A percentile compares a stretch with the other conserved stretches of the same genome.
These are phyloP conservation scores for Medicago ruthenica DNA, from an alignment of 306 rosid genomes.

Conservation along the genomic window DNA sequence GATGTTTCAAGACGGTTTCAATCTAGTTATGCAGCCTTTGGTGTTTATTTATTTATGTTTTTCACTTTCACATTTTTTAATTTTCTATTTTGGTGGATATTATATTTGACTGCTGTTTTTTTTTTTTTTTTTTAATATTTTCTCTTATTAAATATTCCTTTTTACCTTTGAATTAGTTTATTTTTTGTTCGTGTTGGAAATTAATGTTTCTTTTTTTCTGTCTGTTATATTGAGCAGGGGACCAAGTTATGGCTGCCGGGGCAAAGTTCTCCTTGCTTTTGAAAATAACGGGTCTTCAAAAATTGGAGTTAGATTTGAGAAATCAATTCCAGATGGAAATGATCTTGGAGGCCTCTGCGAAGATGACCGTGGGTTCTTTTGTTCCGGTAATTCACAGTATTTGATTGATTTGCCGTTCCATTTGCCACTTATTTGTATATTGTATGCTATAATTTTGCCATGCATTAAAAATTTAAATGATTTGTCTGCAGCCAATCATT, in stretches of 20 bases:
- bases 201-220: conserved; percentile 28
- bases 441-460: conserved; percentile 9
- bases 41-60: not conserved
- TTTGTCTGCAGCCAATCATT: conserved; percentile 70
- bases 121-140: not conserved
- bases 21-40: not conserved
- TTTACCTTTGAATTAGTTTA: not conserved
- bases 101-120: not conserved
- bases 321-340: conserved; percentile 91
- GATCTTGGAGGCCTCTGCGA: conserved; percentile 96
- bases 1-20: conserved; percentile 15
- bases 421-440: conserved; percentile 26
- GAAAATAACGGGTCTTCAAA: conserved; percentile 87
- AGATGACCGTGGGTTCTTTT: conserved; percentile 88
- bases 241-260: conserved; percentile 82
- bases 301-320: conserved; percentile 97
- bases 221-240: conserved; percentile 67
- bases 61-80: not conserved
- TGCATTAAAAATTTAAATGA: conserved; percentile 22
- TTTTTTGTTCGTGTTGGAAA: conserved; percentile 9
- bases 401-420: conserved; percentile 16
- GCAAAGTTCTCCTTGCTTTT: conserved; percentile 87
- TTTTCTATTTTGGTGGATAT: not conserved
- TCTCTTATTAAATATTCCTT: conserved; percentile 6
- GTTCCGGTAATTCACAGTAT: conserved; percentile 68